phyloP scores from a whole-genome alignment of 345 rosid genomes.

The Cardamine occulta region DNA sequence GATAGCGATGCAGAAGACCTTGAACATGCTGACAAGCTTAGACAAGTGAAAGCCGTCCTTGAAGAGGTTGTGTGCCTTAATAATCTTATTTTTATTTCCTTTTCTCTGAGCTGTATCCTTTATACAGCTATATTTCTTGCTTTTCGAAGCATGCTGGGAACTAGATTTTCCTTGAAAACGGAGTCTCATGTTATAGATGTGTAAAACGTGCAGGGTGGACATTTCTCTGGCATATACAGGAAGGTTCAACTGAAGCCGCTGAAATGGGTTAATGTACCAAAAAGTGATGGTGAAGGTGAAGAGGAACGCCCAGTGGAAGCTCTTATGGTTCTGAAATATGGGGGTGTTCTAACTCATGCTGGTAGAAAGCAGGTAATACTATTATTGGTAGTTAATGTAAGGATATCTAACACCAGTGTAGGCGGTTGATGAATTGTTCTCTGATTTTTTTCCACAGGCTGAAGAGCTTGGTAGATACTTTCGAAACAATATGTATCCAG shows the following conservation, averaged over 20 bases:
- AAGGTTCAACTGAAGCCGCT: constrained; percentile 97
- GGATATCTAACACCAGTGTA: constrained; percentile 1
- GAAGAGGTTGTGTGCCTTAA: constrained; percentile 71
- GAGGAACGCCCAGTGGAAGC: constrained; percentile 98
- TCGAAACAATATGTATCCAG: constrained; percentile 99
- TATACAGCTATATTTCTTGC: not conserved
- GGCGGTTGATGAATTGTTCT: not conserved
- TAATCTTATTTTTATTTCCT: constrained; percentile 9
- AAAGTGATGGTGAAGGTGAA: constrained; percentile 86
- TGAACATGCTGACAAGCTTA: constrained; percentile 99
- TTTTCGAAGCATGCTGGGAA: not conserved
- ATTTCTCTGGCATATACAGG: constrained; percentile 98
- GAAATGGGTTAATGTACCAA: constrained; percentile 83
- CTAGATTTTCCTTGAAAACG: not conserved
- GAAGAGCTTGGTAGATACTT: constrained; percentile 99
- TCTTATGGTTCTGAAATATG: constrained; percentile 97
- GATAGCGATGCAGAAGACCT: constrained; percentile 98
- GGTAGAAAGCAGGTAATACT: constrained; percentile 91
- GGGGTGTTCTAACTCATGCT: constrained; percentile 99
- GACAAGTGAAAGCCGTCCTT: constrained; percentile 97
- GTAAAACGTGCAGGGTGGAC: constrained; percentile 76
- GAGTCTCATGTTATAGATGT: constrained; percentile 21
- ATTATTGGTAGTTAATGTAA: not conserved
- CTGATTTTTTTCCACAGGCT: constrained; percentile 60
- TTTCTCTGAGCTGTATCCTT: constrained; percentile 22